Conservation (phyloP, 139 green algal species). For the Chlamydomonas eustigma region DNA sequence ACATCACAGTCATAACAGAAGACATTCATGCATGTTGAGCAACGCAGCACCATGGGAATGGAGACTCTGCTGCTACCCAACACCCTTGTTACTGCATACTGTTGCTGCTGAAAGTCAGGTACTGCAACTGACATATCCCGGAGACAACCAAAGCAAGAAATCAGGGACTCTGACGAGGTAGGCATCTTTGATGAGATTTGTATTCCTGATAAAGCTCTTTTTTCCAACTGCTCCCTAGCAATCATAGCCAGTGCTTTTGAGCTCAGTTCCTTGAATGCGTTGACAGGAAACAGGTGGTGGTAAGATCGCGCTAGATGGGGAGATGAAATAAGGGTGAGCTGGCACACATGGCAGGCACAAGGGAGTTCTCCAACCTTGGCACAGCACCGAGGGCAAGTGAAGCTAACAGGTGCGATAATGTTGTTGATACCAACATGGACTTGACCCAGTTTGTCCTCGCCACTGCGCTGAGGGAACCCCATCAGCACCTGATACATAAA, state of each 20-base stretch:
- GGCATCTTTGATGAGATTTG: too few relatives aligned
- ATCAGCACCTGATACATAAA: constrained; percentile 68
- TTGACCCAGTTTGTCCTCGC: constrained; percentile 42
- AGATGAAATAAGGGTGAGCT: constrained; percentile 90
- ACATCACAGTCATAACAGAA: constrained; percentile 96
- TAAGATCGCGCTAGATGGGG: constrained; percentile 95
- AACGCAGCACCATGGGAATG: constrained; percentile 53
- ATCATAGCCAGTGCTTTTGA: background rate
- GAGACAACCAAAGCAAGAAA: constrained; percentile 66
- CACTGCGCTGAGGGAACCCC: constrained; percentile 74
- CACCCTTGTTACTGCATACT: background rate
- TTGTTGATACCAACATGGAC: constrained; percentile 63
- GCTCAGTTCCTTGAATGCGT: constrained; percentile 65
- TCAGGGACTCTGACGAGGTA: too few relatives aligned
- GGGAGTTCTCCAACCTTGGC: constrained; percentile 75
- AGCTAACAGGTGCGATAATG: constrained; percentile 58
- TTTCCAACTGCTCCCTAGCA: too few relatives aligned
- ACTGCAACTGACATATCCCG: constrained; percentile 12
- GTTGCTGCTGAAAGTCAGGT: constrained; percentile 15
- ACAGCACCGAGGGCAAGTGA: constrained; percentile 72
- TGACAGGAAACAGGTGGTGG: constrained; percentile 96
- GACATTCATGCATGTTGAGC: constrained; percentile 62
- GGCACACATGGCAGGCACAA: constrained; percentile 84
- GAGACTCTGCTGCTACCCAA: background rate
- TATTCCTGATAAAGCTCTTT: too few relatives aligned